Percentiles rank a stretch among this genome's conserved stretches.
These are phyloP conservation scores for Echites panduratus DNA, from an alignment of 257 asterid species.

Conservation along the genomic window DNA sequence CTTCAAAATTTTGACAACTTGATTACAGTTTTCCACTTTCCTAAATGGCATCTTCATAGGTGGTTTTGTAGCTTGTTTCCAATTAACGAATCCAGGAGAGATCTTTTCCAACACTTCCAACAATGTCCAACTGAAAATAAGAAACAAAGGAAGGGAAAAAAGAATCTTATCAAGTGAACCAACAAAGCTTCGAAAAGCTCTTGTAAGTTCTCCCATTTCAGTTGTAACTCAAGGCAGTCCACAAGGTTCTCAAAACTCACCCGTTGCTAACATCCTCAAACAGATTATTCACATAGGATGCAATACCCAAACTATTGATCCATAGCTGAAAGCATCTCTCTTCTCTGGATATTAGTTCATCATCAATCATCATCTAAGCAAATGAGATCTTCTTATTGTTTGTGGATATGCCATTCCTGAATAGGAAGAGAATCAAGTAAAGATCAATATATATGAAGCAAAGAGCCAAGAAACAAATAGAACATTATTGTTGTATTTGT, in stretches of 20 bases:
- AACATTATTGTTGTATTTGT: not conserved
- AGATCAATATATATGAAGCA: not conserved
- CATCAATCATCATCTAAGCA: conserved; percentile 98
- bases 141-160: not conserved
- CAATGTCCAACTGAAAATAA: conserved; percentile 66
- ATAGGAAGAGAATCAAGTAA: conserved; percentile 2
- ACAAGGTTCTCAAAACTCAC: conserved; percentile 35
- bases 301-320: conserved; percentile 92
- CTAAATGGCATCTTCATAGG: conserved; percentile 94
- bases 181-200: not conserved
- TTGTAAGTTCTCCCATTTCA: not conserved
- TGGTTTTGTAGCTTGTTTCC: conserved; percentile 93
- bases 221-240: not conserved
- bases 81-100: conserved; percentile 72
- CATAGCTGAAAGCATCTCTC: conserved; percentile 96
- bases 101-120: conserved; percentile 85
- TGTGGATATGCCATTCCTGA: conserved; percentile 89
- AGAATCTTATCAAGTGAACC: not conserved
- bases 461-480: not conserved
- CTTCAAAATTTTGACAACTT: conserved; percentile 77
- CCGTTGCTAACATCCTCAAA: conserved; percentile 96
- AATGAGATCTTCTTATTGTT: conserved; percentile 72
- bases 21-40: conserved; percentile 96
- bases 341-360: conserved; percentile 87
- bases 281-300: conserved; percentile 74